Conservation (phyloP, 108 stramenopile genomes). For the Cyclotella distinguenda region DNA sequence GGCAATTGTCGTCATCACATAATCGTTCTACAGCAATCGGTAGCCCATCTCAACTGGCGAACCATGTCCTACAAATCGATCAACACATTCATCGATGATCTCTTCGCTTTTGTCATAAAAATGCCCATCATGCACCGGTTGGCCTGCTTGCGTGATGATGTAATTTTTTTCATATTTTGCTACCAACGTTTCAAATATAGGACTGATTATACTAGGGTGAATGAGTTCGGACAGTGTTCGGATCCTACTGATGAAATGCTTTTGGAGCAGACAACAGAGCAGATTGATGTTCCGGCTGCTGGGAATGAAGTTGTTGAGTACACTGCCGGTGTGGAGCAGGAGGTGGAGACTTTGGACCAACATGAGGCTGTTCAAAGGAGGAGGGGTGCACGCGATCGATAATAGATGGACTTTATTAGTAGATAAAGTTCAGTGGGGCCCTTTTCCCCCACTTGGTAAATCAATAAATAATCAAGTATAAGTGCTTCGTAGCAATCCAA, state of each 20-base stretch:
- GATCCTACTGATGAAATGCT: constrained; percentile 48
- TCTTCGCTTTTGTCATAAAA: constrained; percentile 86
- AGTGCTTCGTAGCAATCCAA: too few relatives aligned
- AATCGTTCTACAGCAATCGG: constrained; percentile 44
- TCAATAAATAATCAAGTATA: too few relatives aligned
- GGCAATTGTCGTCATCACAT: not conserved
- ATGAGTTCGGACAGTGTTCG: constrained; percentile 67
- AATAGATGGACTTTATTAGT: too few relatives aligned
- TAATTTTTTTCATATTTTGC: constrained; percentile 84
- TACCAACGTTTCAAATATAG: constrained; percentile 86
- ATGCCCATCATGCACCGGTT: constrained; percentile 91
- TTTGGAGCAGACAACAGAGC: constrained; percentile 2
- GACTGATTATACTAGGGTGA: constrained; percentile 59
- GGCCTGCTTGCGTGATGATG: constrained; percentile 83
- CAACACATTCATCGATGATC: constrained; percentile 91
- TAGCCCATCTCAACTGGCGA: constrained; percentile 87
- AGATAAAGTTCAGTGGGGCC: too few relatives aligned
- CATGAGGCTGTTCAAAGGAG: too few relatives aligned
- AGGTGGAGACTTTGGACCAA: too few relatives aligned
- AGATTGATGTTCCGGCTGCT: too few relatives aligned
- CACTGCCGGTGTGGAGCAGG: too few relatives aligned
- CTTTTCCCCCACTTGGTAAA: too few relatives aligned
- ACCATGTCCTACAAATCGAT: constrained; percentile 83
- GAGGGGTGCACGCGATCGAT: too few relatives aligned
- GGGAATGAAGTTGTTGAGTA: too few relatives aligned